Conservation (phyloP, 1,284 basidiomycete species). For the Coniferiporia weirii region DNA sequence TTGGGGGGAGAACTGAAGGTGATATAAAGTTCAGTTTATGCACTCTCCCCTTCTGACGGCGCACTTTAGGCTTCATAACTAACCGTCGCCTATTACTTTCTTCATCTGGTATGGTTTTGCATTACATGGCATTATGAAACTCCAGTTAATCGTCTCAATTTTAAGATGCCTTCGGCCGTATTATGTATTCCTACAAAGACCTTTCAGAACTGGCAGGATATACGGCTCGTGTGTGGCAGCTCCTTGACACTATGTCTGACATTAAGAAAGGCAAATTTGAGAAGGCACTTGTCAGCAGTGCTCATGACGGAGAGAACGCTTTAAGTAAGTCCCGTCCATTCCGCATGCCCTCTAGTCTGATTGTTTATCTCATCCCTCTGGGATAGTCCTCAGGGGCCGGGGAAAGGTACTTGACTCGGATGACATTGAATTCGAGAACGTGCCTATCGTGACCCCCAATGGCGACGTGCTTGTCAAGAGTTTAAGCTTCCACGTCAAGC, state of each 20-base stretch:
- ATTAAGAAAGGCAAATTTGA: slow-evolving; percentile 82
- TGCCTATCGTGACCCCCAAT: slow-evolving; percentile 95
- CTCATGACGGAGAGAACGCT: slow-evolving; percentile 73
- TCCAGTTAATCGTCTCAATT: background rate
- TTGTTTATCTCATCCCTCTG: background rate
- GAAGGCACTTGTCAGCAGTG: slow-evolving; percentile 80
- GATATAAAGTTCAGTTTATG: slow-evolving; percentile 11
- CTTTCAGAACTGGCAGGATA: slow-evolving; percentile 94
- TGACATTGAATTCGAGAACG: slow-evolving; percentile 87
- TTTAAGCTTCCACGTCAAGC: slow-evolving; percentile 87
- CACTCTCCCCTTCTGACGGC: slow-evolving; percentile 4
- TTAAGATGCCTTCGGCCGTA: slow-evolving; percentile 70
- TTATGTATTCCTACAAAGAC: slow-evolving; percentile 98
- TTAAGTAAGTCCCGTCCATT: slow-evolving; percentile 48
- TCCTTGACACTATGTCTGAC: slow-evolving; percentile 91
- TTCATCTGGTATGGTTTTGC: slow-evolving; percentile 50
- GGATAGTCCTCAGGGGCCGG: slow-evolving; percentile 70
- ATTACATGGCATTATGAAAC: background rate
- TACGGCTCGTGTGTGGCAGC: slow-evolving; percentile 84
- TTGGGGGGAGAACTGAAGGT: slow-evolving; percentile 87
- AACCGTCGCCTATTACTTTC: slow-evolving; percentile 89
- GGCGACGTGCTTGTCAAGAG: slow-evolving; percentile 85
- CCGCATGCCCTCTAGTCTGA: background rate
- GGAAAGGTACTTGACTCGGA: slow-evolving; percentile 81
- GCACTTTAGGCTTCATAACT: slow-evolving; percentile 76